These are phyloP conservation scores for Stagonosporopsis tanaceti DNA, from an alignment of 2,329 filamentous ascomycete genomes.

Conservation along the genomic window DNA sequence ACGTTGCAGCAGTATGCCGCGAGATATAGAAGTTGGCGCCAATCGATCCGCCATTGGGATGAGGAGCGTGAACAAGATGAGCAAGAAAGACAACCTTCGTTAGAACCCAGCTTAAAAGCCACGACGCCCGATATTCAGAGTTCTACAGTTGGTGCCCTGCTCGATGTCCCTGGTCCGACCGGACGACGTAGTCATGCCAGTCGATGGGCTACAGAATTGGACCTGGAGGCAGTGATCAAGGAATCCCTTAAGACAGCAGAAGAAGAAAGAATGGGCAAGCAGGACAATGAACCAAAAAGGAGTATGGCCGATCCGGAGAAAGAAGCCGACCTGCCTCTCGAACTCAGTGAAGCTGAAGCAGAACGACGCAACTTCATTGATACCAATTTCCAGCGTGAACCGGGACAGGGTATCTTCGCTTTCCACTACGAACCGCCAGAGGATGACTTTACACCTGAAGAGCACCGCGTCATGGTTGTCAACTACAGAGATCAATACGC, in stretches of 20 bases:
- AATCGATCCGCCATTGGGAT: slow-evolving; percentile 52
- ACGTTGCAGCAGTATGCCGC: slow-evolving; percentile 47
- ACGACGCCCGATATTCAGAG: slow-evolving; percentile 57
- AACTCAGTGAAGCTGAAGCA: slow-evolving; percentile 70
- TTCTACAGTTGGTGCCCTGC: slow-evolving; percentile 36
- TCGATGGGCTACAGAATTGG: slow-evolving; percentile 67
- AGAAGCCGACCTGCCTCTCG: slow-evolving; percentile 76
- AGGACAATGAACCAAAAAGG: slow-evolving; percentile 66
- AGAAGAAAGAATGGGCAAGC: slow-evolving; percentile 73
- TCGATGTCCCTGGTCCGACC: slow-evolving; percentile 40
- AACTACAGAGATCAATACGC: slow-evolving; percentile 74
- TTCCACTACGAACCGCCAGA: slow-evolving; percentile 77
- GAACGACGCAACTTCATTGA: slow-evolving; percentile 69
- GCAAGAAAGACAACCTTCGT: slow-evolving; percentile 46
- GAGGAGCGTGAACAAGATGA: slow-evolving; percentile 51
- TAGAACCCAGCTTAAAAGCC: slow-evolving; percentile 45
- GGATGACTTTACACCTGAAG: slow-evolving; percentile 77
- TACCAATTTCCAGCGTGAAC: slow-evolving; percentile 69
- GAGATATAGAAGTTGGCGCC: slow-evolving; percentile 53
- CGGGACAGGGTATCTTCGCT: slow-evolving; percentile 71
- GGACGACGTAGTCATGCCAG: slow-evolving; percentile 43
- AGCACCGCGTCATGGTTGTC: slow-evolving; percentile 75
- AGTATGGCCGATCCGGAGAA: slow-evolving; percentile 78
- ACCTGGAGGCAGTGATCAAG: slow-evolving; percentile 74
- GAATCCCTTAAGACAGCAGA: slow-evolving; percentile 73